Percentiles rank a stretch among this genome's conserved stretches.
These are phyloP conservation scores for Tolypocladium endophyticum DNA, from an alignment of 2,329 filamentous ascomycete species.

Conservation along the genomic window DNA sequence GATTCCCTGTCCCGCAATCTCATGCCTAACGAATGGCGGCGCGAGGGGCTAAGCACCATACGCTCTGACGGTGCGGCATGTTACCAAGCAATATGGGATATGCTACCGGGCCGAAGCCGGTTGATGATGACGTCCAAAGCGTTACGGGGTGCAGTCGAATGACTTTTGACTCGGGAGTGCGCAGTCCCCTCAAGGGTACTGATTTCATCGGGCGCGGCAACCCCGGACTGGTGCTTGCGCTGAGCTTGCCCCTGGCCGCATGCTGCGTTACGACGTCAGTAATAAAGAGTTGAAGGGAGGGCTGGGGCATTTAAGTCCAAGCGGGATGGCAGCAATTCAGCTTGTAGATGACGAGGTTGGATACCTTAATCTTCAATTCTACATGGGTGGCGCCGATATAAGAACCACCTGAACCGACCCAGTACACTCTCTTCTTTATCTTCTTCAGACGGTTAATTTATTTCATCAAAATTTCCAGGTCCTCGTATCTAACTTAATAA, in stretches of 20 bases:
- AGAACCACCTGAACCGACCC: not conserved
- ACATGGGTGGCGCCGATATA: not conserved
- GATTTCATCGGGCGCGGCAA: not conserved
- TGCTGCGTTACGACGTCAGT: too few relatives aligned
- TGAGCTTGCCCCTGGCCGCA: not conserved
- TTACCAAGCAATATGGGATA: not conserved
- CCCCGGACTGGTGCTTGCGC: not conserved
- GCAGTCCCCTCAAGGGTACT: too few relatives aligned
- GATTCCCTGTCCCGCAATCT: not conserved
- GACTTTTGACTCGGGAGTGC: not conserved
- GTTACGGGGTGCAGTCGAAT: not conserved
- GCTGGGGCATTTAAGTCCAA: too few relatives aligned
- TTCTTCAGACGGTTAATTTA: too few relatives aligned
- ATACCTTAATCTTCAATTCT: too few relatives aligned
- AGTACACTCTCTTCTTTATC: not conserved
- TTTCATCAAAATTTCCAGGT: too few relatives aligned
- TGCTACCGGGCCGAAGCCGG: too few relatives aligned
- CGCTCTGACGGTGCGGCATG: not conserved
- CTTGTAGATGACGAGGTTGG: too few relatives aligned
- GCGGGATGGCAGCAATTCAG: too few relatives aligned
- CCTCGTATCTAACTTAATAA: not conserved
- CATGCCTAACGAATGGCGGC: not conserved
- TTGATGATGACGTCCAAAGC: not conserved
- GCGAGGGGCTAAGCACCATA: not conserved
- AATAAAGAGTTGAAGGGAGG: too few relatives aligned